phyloP scores from a whole-genome alignment of 148 eudicot species.

The Arbutus unedo region DNA sequence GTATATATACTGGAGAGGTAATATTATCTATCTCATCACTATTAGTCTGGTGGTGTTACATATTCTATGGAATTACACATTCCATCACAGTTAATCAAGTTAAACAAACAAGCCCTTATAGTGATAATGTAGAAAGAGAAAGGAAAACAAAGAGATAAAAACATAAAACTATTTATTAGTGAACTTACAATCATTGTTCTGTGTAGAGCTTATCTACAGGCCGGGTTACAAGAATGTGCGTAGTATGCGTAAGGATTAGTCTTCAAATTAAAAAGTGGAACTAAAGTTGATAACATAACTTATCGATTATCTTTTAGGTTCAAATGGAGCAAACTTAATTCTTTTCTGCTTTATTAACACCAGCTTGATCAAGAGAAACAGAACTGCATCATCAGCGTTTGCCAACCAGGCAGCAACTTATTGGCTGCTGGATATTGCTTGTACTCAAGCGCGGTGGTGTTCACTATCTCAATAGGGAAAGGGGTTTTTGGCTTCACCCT shows the following conservation, averaged over 20 bases:
- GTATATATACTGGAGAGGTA: no score
- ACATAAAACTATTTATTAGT: no score
- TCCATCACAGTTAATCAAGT: no score
- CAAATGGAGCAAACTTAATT: not conserved
- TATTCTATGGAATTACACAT: no score
- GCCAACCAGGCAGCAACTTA: slow-evolving; percentile 90
- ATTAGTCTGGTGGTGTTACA: no score
- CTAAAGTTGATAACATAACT: not conserved
- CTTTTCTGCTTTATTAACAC: not conserved
- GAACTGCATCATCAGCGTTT: slow-evolving; percentile 76
- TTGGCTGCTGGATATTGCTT: slow-evolving; percentile 96
- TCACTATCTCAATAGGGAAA: slow-evolving; percentile 71
- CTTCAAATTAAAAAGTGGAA: not conserved
- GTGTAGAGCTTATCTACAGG: no score
- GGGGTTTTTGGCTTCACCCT: slow-evolving; percentile 77
- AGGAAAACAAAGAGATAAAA: no score
- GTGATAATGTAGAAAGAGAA: no score
- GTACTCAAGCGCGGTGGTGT: slow-evolving; percentile 95
- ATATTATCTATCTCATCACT: no score
- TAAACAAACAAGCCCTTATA: no score
- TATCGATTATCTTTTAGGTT: not conserved
- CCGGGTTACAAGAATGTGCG: no score
- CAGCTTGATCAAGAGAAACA: slow-evolving; percentile 64
- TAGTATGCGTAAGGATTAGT: not conserved
- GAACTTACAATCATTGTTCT: no score